Evolutionary conservation across 495 filamentous ascomycete species (phyloP), one percentile per base, ranked within the genome.

Genomic region (Talaromyces ruber): DNA sequence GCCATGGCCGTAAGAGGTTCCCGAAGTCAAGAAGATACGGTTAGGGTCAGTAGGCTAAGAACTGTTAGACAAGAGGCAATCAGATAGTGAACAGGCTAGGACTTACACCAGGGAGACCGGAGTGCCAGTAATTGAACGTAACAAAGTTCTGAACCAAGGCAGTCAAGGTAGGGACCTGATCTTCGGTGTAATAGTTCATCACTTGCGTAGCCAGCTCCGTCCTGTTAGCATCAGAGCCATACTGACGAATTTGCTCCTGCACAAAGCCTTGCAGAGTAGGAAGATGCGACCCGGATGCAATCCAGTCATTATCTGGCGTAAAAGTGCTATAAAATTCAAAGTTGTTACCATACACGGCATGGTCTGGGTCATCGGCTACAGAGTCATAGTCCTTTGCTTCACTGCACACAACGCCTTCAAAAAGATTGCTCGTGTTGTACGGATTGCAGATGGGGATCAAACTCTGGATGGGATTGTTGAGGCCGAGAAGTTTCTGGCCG

Each of bases 121-220:
- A 76, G 64, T 78, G 75, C 80, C 80, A 84, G 65, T 76, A 70
- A 70, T 82, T 78, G 66, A 84, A 82, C 18, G 75, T 72, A 0
- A 80, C 67, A 65, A 76, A 84, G 65, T 82, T 81, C 57, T 82
- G 68, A 14, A 77, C 79, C 60, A 84, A 65, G 3, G 69, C 43
- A 2, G 70, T 75, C 37, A 82, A 67, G 5, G 81, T 75, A 18
- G 79, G 80, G 6, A 82, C 71, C 65, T 82, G 71, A 1, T 76
- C 74, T 56, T 76, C 74, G 16, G 78, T 78, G 59, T 82, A 82
- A 67, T 82, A 82, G 68, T 80, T 77, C 62, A 84, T 74, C 28
- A 77, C 79, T 67, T 82, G 73, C 4, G 75, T 74, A 11, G 66
- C 62, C 6, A 73, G 73, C 60, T 76, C 73, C 58, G 75, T 68